Percentiles rank a stretch among this genome's conserved stretches.
Conservation (phyloP, 2,329 filamentous ascomycete species). For the Emmonsiellopsis sp. region DNA sequence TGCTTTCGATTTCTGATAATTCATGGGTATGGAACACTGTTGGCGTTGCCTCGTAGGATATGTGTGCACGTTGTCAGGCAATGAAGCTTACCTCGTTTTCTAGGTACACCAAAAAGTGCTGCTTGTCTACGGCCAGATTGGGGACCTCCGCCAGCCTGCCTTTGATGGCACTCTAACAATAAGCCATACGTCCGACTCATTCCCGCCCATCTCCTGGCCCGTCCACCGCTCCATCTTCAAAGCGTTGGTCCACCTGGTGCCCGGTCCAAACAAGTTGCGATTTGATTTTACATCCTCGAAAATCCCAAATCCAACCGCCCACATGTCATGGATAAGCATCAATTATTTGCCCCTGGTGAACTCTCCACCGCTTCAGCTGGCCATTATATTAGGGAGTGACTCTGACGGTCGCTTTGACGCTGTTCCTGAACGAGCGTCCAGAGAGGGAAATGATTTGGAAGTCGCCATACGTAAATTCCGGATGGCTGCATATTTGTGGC, state of each 20-base stretch:
- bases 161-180: constrained; percentile 74
- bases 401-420: constrained; percentile 81
- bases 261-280: constrained; percentile 78
- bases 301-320: constrained; percentile 58
- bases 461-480: constrained; percentile 81
- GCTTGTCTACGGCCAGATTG: constrained; percentile 71
- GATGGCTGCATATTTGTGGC: constrained; percentile 94
- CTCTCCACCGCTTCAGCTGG: constrained; percentile 77
- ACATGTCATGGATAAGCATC: constrained; percentile 71
- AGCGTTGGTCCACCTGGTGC: constrained; percentile 77
- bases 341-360: constrained; percentile 77
- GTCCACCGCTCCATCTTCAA: constrained; percentile 89
- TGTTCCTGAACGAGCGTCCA: constrained; percentile 62
- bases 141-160: constrained; percentile 57
- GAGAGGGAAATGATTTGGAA: constrained; percentile 73
- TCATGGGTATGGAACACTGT: constrained; percentile 60
- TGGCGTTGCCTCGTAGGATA: background rate
- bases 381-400: constrained; percentile 79
- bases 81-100: constrained; percentile 10
- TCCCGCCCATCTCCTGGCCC: constrained; percentile 77
- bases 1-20: constrained; percentile 70
- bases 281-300: constrained; percentile 85
- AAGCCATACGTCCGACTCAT: constrained; percentile 72
- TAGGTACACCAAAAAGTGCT: constrained; percentile 89
- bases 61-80: background rate